phyloP scores from a whole-genome alignment of 345 rosid genomes.

The Acer yangbiense region DNA sequence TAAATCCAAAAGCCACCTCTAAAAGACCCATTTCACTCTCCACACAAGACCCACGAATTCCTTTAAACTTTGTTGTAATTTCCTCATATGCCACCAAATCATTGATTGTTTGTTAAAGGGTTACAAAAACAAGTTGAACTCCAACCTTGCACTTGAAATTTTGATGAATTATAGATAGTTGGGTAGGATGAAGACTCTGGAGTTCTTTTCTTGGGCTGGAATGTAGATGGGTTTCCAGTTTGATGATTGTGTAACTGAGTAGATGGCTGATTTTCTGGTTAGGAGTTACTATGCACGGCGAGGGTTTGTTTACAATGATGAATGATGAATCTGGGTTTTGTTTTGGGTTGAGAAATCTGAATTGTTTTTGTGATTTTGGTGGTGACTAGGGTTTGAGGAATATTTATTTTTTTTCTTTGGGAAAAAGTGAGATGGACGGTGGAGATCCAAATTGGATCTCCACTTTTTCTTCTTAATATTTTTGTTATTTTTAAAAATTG shows the following conservation, averaged over 20 bases:
- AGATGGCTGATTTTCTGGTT: conserved; percentile 36
- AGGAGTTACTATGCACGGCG: conserved; percentile 20
- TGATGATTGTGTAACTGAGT: conserved; percentile 31
- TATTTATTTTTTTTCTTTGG: no score
- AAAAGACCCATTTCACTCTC: not conserved
- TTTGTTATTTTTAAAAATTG: not conserved
- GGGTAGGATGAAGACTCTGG: conserved; percentile 35
- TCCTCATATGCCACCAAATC: conserved; percentile 18
- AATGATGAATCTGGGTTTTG: conserved; percentile 14
- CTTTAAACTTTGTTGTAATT: not conserved
- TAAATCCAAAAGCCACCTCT: not conserved
- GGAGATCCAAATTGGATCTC: no score
- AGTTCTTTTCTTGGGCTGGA: conserved; percentile 41
- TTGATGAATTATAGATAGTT: conserved; percentile 36
- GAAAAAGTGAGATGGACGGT: no score
- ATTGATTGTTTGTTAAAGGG: conserved; percentile 25
- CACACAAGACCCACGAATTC: not conserved
- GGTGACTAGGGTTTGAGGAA: no score
- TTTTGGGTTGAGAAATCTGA: no score
- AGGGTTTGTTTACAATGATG: conserved; percentile 22
- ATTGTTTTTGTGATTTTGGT: no score
- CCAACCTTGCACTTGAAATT: conserved; percentile 28
- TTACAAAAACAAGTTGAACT: conserved; percentile 27
- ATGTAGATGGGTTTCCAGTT: conserved; percentile 32
- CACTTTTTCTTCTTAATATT: no score